Evolutionary conservation across 2,329 filamentous ascomycete species (phyloP).

Genomic region (Ophiocordyceps polyrhachis-furcata): DNA sequence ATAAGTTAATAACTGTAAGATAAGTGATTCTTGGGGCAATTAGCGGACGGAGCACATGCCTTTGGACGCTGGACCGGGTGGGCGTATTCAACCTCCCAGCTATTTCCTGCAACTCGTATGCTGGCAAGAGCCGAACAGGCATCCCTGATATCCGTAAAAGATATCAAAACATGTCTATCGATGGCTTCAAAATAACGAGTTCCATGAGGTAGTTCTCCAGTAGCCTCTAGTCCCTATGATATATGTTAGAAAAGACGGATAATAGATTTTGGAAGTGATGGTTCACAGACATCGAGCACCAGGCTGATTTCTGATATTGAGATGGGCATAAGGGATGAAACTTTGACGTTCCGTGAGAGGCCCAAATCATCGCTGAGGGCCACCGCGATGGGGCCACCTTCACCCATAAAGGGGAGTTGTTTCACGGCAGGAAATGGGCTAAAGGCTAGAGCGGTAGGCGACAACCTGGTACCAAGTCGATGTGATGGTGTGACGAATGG

Average conservation of each 20-base stretch:
- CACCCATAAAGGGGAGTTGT: slow-evolving; percentile 5
- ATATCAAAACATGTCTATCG: slow-evolving; percentile 28
- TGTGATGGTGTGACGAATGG: slow-evolving; percentile 29
- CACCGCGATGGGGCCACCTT: slow-evolving; percentile 11
- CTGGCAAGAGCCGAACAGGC: slow-evolving; percentile 30
- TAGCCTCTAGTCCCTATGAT: slow-evolving; percentile 18
- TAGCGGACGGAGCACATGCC: not conserved
- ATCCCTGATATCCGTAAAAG: slow-evolving; percentile 42
- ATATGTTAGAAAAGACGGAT: too few relatives aligned
- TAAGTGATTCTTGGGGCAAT: not conserved
- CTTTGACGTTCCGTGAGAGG: slow-evolving; percentile 24
- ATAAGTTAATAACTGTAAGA: not conserved
- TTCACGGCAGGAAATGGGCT: slow-evolving; percentile 21
- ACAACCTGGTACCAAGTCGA: slow-evolving; percentile 28
- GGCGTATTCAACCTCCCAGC: slow-evolving; percentile 21
- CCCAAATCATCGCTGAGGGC: slow-evolving; percentile 26
- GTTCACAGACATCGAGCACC: slow-evolving; percentile 21
- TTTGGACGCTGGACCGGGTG: not conserved
- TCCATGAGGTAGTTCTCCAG: slow-evolving; percentile 18
- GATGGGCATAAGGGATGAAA: slow-evolving; percentile 17
- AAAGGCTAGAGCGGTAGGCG: slow-evolving; percentile 44
- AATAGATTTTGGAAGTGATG: too few relatives aligned
- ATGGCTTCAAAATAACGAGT: slow-evolving; percentile 16
- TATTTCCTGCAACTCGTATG: slow-evolving; percentile 20
- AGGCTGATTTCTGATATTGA: slow-evolving; percentile 19